Evolutionary conservation across 805 yeast species (phyloP).

Genomic region (Nakazawaea holstii): DNA sequence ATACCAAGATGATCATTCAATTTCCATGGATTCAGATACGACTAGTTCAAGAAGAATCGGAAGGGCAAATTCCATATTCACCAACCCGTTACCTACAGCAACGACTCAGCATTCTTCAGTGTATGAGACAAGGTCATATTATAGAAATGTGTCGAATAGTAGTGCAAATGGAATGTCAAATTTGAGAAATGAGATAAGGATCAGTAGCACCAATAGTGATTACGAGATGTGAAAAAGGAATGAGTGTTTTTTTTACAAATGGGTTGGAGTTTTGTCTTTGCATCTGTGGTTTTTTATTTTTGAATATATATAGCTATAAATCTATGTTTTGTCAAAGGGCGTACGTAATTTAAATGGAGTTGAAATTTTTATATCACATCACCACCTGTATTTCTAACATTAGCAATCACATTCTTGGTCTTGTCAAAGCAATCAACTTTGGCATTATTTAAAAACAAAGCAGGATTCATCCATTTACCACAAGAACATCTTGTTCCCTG

Average conservation of each 20-base stretch:
- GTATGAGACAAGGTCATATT: background rate
- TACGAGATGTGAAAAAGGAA: background rate
- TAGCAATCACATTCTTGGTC: conserved; percentile 10
- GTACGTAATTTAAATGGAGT: too few relatives aligned
- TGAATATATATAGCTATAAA: background rate
- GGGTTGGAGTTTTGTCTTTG: too few relatives aligned
- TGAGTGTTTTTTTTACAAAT: too few relatives aligned
- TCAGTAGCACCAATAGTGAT: conserved; percentile 7
- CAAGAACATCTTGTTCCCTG: conserved; percentile 92
- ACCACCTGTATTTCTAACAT: conserved; percentile 10
- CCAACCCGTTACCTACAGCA: background rate
- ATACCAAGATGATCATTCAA: conserved; percentile 28
- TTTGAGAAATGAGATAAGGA: conserved; percentile 8
- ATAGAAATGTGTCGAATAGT: conserved; percentile 1
- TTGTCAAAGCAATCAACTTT: conserved; percentile 64
- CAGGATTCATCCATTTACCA: conserved; percentile 94
- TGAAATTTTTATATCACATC: conserved; percentile 1
- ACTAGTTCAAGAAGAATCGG: background rate
- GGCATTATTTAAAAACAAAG: conserved; percentile 72
- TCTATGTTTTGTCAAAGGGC: background rate
- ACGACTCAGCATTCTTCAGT: background rate
- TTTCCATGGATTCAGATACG: conserved; percentile 17
- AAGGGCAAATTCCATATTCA: background rate
- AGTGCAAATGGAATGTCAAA: background rate
- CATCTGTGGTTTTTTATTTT: background rate